These are phyloP conservation scores for Phialocephala subalpina DNA, from an alignment of 2,329 filamentous ascomycete genomes.

Conservation along the genomic window DNA sequence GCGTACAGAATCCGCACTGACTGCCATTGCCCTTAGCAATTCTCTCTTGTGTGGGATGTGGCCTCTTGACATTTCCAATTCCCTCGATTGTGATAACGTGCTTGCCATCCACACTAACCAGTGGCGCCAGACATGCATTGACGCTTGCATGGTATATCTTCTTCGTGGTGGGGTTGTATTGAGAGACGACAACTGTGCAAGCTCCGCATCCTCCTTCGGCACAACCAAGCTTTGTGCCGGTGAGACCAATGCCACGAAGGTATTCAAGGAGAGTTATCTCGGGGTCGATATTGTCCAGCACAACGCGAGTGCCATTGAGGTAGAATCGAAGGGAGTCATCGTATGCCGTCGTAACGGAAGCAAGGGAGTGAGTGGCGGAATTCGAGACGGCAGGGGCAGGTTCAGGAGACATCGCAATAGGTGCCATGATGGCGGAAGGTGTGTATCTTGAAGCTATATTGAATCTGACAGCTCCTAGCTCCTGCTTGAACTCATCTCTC, in stretches of 20 bases:
- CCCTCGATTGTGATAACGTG: conserved; percentile 98
- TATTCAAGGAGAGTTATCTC: conserved; percentile 94
- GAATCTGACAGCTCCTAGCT: conserved; percentile 3
- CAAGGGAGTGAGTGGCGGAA: conserved; percentile 50
- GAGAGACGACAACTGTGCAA: conserved; percentile 93
- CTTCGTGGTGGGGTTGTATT: conserved; percentile 85
- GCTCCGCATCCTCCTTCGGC: conserved; percentile 96
- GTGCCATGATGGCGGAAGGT: conserved; percentile 56
- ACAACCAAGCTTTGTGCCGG: conserved; percentile 95
- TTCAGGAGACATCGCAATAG: conserved; percentile 61
- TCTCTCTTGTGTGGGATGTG: conserved; percentile 90
- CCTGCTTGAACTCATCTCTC: background rate
- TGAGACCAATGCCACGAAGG: conserved; percentile 88
- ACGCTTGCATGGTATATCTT: conserved; percentile 96
- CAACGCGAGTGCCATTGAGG: conserved; percentile 90
- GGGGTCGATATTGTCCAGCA: conserved; percentile 86
- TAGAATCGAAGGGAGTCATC: conserved; percentile 93
- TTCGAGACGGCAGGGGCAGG: conserved; percentile 42
- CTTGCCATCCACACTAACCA: conserved; percentile 94
- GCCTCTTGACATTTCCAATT: conserved; percentile 85
- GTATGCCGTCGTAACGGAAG: conserved; percentile 75
- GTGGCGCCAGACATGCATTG: conserved; percentile 92
- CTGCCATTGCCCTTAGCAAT: conserved; percentile 92
- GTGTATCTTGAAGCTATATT: conserved; percentile 4
- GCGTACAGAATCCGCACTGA: conserved; percentile 93